Evolutionary conservation across 202 grass and related monocot species (phyloP).

Genomic region (Musa balbisiana): DNA sequence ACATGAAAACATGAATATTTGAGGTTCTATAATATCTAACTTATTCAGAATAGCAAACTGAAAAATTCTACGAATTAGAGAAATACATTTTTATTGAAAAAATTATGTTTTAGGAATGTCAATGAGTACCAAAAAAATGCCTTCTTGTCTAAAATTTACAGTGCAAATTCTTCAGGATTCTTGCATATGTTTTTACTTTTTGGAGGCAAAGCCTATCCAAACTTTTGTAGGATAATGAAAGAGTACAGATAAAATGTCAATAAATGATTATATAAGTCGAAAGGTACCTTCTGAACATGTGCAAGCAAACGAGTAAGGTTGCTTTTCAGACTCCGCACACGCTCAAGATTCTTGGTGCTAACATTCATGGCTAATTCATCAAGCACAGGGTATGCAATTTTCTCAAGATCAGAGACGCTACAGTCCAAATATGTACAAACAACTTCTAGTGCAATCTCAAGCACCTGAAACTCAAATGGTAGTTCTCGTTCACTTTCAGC

Average conservation of each 20-base stretch:
- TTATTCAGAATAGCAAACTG: neutral
- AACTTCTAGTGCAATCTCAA: slow-evolving; percentile 71
- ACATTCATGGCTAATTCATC: slow-evolving; percentile 90
- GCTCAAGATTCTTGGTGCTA: slow-evolving; percentile 87
- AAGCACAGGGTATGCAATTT: slow-evolving; percentile 64
- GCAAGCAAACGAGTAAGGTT: slow-evolving; percentile 81
- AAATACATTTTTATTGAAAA: slow-evolving; percentile 15
- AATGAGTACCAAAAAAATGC: neutral
- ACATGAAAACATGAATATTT: neutral
- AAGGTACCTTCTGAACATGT: slow-evolving; percentile 78
- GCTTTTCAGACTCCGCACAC: slow-evolving; percentile 82
- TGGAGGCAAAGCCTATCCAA: no score
- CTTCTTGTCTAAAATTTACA: neutral
- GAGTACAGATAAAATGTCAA: neutral
- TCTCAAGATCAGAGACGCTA: slow-evolving; percentile 66
- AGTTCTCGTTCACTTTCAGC: slow-evolving; percentile 57
- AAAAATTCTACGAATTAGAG: slow-evolving; percentile 13
- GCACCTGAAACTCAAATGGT: slow-evolving; percentile 94
- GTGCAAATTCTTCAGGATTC: no score
- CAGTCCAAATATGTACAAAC: slow-evolving; percentile 55
- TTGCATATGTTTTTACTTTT: no score
- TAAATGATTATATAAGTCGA: slow-evolving; percentile 1
- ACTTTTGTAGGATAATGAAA: neutral
- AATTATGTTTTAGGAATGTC: neutral
- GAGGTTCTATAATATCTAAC: neutral